phyloP scores from a whole-genome alignment of 768 basidiomycete species.

The Suillus decipiens region DNA sequence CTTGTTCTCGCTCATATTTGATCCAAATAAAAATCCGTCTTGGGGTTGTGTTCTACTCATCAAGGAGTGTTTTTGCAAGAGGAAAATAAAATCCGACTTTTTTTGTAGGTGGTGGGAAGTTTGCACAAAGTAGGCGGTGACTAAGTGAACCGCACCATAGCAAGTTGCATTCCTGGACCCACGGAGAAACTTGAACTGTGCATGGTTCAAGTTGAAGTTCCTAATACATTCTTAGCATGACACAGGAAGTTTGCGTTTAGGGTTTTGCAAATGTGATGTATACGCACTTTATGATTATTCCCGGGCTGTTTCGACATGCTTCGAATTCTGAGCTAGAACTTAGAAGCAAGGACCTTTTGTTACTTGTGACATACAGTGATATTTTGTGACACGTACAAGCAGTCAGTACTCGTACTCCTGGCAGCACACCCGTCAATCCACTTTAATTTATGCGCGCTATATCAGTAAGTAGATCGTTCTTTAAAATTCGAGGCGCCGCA shows the following conservation, averaged over 20 bases:
- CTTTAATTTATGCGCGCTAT: background rate
- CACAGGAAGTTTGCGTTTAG: background rate
- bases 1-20: background rate
- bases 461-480: background rate
- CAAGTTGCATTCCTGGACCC: background rate
- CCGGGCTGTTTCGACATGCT: too few relatives aligned
- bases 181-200: background rate
- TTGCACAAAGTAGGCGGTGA: conserved; percentile 17
- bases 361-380: background rate
- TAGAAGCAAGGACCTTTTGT: background rate
- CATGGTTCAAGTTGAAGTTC: background rate
- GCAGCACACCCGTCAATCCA: too few relatives aligned
- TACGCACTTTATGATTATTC: background rate
- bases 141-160: conserved; percentile 18
- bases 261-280: background rate
- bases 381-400: too few relatives aligned
- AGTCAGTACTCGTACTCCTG: too few relatives aligned
- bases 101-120: conserved; percentile 8
- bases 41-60: conserved; percentile 3
- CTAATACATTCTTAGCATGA: background rate
- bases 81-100: conserved; percentile 13
- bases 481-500: background rate
- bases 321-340: too few relatives aligned
- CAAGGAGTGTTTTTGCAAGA: conserved; percentile 12
- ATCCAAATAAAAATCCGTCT: conserved; percentile 11